Evolutionary conservation across 495 filamentous ascomycete species (phyloP), one percentile per base, ranked within the genome.

Genomic region (Trichoderma orchidacearum): DNA sequence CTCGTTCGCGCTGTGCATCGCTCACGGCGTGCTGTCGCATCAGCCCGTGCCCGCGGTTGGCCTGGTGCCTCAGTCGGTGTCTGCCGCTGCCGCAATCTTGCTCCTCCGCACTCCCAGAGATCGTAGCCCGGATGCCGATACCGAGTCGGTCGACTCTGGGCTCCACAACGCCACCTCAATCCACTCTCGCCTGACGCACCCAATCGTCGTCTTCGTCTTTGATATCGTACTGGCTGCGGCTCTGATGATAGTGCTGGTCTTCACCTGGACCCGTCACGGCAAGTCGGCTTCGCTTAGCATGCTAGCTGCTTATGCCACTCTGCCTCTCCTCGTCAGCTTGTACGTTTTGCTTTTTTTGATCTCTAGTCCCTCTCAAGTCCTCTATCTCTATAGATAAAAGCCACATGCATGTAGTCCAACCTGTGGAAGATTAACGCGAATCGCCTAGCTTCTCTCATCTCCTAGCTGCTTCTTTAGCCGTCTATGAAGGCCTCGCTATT

Each of bases 1-100:
- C 41, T 77, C 77, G 51, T 80, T 82, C 56, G 72, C 74, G 3
- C 70, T 73, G n/a, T 68, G 65, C 35, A 55, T 75, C 51, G 60
- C 64, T 3, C 65, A 72, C 62, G 77, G 62, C 69, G 66, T 61
- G 58, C 66, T 70, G 31, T 69, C 72, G 28, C 23, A 56, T 17
- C 61, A 60, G 50, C 51, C 63, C 23, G 54, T 69, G n/a, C 72
- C 72, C 3, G 71, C 70, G 6, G 63, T 73, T 34, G 71, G 72
- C 9, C 59, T 75, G 8, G 56, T 65, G n/a, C 72, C 72, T 4
- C 67, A 71, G 9, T 65, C 64, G 18, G 60, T 72, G 45, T 75
- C 72, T 0, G 64, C 70, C 23, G 56, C 51, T 27, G 51, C 58
- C 0, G 62, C 63, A 27, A 30, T 68, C 3, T 67, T 66, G 38